Evolutionary conservation across 371 early-diverging fungal genomes (phyloP).

Genomic region (Coemansia linderi): DNA sequence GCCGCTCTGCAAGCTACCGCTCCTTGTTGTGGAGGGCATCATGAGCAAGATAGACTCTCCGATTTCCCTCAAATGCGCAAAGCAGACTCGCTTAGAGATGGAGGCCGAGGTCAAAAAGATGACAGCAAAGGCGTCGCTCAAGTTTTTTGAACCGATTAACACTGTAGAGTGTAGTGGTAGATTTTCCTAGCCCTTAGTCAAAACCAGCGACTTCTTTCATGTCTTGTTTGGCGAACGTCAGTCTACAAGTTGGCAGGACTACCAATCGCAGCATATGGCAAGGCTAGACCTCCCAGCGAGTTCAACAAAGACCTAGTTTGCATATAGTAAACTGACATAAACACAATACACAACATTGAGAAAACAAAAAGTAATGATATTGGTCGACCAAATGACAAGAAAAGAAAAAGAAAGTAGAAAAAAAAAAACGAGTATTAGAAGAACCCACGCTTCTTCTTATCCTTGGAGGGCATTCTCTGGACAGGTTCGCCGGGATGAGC

Average conservation of each 20-base stretch:
- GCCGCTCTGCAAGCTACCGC: constrained; percentile 2
- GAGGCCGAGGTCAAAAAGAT: no score
- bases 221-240: no score
- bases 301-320: no score
- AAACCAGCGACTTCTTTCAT: no score
- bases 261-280: no score
- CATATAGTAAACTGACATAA: background rate
- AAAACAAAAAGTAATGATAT: background rate
- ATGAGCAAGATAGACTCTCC: constrained; percentile 17
- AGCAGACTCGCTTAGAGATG: no score
- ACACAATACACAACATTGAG: background rate
- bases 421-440: constrained; percentile 15
- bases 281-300: no score
- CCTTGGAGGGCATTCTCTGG: constrained; percentile 55
- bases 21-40: constrained; percentile 8
- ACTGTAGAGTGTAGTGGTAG: no score
- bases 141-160: no score
- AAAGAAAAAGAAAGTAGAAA: background rate
- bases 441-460: constrained; percentile 55
- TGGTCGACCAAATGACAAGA: background rate
- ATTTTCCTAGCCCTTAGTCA: no score
- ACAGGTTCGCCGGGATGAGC: constrained; percentile 58
- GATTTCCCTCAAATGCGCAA: constrained; percentile 3
- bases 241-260: no score
- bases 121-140: no score